phyloP scores from a whole-genome alignment of 163 green algal species.

The Coccomyxa subellipsoidea region DNA sequence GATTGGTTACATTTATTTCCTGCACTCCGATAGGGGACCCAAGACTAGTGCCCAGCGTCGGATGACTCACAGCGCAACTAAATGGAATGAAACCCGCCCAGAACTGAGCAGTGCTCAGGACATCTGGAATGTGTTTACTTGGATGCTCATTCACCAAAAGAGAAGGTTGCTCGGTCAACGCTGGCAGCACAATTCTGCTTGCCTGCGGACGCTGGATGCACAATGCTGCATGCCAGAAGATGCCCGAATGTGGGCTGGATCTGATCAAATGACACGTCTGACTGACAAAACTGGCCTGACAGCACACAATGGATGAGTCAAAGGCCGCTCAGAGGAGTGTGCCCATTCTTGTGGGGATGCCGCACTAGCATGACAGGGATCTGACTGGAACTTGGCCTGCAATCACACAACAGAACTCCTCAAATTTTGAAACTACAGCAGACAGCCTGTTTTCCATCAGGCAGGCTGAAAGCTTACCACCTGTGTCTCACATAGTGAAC shows the following conservation, averaged over 20 bases:
- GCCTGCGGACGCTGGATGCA: not conserved
- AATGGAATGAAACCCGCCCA: too few species aligned
- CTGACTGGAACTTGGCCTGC: not conserved
- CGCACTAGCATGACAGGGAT: not conserved
- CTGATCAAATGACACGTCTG: not conserved
- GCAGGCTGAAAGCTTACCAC: too few species aligned
- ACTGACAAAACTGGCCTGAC: not conserved
- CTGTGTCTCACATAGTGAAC: too few species aligned
- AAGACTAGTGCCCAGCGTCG: too few species aligned
- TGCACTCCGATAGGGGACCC: too few species aligned
- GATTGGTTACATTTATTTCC: too few species aligned
- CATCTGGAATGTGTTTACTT: not conserved
- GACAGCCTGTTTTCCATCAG: too few species aligned
- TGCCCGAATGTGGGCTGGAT: not conserved
- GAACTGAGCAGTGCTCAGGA: not conserved
- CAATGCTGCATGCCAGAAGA: not conserved
- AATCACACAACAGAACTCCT: too few species aligned
- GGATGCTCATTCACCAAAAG: not conserved
- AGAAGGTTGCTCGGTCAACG: too few species aligned
- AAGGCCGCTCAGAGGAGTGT: not conserved
- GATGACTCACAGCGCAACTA: too few species aligned
- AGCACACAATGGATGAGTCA: not conserved
- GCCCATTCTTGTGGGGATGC: not conserved
- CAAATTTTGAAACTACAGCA: too few species aligned
- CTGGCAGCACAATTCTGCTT: not conserved